Evolutionary conservation across 192 early-diverging fungal genomes (phyloP), one percentile per base, ranked within the genome.

Genomic region (Umbelopsis vinacea): DNA sequence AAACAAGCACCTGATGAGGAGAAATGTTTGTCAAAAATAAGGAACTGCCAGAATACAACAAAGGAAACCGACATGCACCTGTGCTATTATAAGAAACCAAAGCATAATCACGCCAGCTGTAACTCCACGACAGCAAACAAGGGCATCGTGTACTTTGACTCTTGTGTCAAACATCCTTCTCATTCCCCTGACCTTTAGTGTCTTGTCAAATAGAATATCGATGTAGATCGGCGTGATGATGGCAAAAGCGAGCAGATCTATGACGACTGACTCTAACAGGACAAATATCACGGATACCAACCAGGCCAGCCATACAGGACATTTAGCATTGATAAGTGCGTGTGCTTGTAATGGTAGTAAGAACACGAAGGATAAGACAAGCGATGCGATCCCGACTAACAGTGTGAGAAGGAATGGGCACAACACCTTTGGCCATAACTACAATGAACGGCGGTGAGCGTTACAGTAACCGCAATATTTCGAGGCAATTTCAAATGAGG

Each of bases 221-320:
- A 86, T 80, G 46, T 84, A 86, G 10, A 87, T 77, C 24, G 90
- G 89, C 11, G 89, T 55, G 46, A 81, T 69, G 22, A 91, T 87
- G 5, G 83, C 77, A 70, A 86, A 87, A 72, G 89, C 83, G 15
- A 90, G 71, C 23, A 91, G 52, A 40, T 79, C 76, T 52, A 88
- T 46, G 4, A 88, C 55, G 15, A 67, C 80, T 0, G 82, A 80
- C 54, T 91, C 89, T 0, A 91, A 63, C n/a, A 91, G 23, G 4
- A 86, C 84, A 71, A 90, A 84, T 33, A 91, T 86, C 24, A 90
- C 76, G 21, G 79, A 76, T 0, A 89, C 79, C 0, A 86, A 73
- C 90, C 90, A 91, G 21, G 88, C 84, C 3, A 90, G 76, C 77
- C 89, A 87, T 0, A 71, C 77, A n/a, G 88, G 89, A 38, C 86